Evolutionary conservation across 192 early-diverging fungal species (phyloP).

Genomic region (Podochytrium sp.): DNA sequence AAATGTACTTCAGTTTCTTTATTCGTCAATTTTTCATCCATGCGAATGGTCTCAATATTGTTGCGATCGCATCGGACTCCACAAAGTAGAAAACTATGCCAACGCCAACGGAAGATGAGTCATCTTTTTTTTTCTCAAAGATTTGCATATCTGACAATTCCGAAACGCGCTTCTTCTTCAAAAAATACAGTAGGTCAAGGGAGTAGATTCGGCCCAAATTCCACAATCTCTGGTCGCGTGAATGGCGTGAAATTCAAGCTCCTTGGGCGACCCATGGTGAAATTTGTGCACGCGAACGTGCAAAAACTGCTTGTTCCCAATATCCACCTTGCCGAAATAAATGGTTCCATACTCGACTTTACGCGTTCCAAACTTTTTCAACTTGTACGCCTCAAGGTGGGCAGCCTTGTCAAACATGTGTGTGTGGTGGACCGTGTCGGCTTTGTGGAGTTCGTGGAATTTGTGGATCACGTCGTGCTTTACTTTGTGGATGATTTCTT

Average conservation of each 20-base stretch:
- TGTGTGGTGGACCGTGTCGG: constrained; percentile 34
- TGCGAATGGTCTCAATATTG: too few species aligned
- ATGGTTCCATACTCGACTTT: constrained; percentile 57
- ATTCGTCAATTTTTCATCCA: too few species aligned
- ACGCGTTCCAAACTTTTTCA: constrained; percentile 53
- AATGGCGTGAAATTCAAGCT: constrained; percentile 51
- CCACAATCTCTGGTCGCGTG: constrained; percentile 53
- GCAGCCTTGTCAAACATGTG: constrained; percentile 51
- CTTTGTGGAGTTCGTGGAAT: constrained; percentile 18
- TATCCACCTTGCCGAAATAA: constrained; percentile 61
- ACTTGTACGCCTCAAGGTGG: constrained; percentile 49
- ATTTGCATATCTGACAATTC: too few species aligned
- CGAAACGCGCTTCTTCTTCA: too few species aligned
- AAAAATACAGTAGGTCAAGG: constrained; percentile 5
- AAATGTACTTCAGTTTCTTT: too few species aligned
- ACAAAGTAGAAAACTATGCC: too few species aligned
- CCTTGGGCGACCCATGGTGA: constrained; percentile 29
- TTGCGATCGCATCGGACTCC: too few species aligned
- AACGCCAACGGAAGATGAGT: too few species aligned
- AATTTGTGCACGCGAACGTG: constrained; percentile 58
- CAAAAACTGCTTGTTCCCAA: constrained; percentile 55
- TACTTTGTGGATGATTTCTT: background rate
- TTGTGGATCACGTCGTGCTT: background rate
- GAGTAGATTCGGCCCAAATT: constrained; percentile 43
- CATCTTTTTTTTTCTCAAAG: too few species aligned